Conservation (phyloP, 2,329 filamentous ascomycete genomes). For the Epichloe elymi region DNA sequence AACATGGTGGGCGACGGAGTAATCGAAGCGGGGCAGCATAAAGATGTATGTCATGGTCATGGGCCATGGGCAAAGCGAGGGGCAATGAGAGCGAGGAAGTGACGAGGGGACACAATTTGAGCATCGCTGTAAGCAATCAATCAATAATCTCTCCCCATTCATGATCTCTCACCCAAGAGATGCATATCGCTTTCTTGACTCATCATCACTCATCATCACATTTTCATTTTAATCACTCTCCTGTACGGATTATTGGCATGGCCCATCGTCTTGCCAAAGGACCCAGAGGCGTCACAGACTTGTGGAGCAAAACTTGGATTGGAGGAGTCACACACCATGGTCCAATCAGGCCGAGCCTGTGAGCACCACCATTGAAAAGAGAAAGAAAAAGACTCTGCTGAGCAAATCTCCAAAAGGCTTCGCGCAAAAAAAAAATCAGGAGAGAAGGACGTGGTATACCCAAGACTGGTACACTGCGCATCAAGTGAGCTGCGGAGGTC, state of each 20-base stretch:
- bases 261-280: neutral
- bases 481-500: neutral
- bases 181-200: neutral
- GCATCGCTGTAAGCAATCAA: conserved; percentile 4
- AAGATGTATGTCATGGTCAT: conserved; percentile 3
- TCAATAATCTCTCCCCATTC: conserved; percentile 2
- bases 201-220: conserved; percentile 3
- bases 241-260: neutral
- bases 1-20: conserved; percentile 6
- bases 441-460: neutral
- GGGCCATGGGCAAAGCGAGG: neutral
- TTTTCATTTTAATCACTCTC: neutral
- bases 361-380: neutral
- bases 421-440: neutral
- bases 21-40: conserved; percentile 16
- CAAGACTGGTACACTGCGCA: neutral
- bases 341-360: conserved; percentile 3
- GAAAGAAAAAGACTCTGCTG: neutral
- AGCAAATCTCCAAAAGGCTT: neutral
- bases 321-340: conserved; percentile 6
- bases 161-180: neutral
- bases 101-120: neutral
- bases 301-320: conserved; percentile 4
- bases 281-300: conserved; percentile 1
- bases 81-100: neutral